phyloP scores from a whole-genome alignment of 177 flowering plant species.

The Tripterygium wilfordii region DNA sequence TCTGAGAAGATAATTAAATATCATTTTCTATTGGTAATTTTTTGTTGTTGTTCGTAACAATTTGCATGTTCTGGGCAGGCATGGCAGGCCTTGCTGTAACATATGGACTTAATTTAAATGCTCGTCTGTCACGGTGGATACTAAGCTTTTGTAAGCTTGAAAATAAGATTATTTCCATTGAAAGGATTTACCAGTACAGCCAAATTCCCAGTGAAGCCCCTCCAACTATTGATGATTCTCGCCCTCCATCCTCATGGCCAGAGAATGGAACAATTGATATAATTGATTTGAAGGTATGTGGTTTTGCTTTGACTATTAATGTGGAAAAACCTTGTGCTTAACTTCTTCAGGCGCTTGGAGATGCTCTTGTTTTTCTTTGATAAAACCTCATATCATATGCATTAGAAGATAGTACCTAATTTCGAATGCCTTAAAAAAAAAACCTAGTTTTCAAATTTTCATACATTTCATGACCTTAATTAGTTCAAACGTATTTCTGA shows the following conservation, averaged over 20 bases:
- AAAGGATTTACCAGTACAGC: constrained; percentile 89
- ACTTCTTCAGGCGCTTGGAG: too few species aligned
- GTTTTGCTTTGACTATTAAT: neutral
- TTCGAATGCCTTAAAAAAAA: too few species aligned
- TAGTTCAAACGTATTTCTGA: too few species aligned
- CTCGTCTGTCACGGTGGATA: constrained; percentile 93
- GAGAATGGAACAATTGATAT: constrained; percentile 74
- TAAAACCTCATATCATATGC: too few species aligned
- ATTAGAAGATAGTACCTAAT: too few species aligned
- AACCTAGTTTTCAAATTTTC: too few species aligned
- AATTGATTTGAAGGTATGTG: constrained; percentile 75
- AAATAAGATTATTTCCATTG: constrained; percentile 95
- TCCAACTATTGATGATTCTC: constrained; percentile 55
- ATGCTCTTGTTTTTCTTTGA: too few species aligned
- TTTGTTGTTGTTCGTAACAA: constrained; percentile 4
- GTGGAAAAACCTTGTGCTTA: too few species aligned
- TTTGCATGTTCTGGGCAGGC: constrained; percentile 41
- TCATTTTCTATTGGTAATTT: neutral
- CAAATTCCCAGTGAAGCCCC: constrained; percentile 89
- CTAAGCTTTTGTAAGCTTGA: constrained; percentile 98
- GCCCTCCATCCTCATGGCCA: constrained; percentile 90
- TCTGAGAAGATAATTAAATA: too few species aligned
- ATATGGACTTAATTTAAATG: constrained; percentile 93
- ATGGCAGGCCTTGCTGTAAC: constrained; percentile 99
- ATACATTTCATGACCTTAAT: too few species aligned